These are phyloP conservation scores for Arachis monticola DNA, from an alignment of 331 rosid species.

Conservation along the genomic window DNA sequence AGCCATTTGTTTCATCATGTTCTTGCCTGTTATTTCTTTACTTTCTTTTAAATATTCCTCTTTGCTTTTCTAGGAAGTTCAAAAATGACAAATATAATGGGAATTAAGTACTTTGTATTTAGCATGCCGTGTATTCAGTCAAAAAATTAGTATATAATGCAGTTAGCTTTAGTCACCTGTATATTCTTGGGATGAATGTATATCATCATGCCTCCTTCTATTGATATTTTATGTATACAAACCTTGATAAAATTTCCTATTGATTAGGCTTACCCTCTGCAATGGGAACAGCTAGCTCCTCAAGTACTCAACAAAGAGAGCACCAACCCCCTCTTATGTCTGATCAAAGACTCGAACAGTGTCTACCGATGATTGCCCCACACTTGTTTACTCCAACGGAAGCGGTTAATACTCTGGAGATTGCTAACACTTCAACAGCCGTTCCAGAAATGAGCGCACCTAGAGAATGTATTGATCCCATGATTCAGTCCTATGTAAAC, in stretches of 20 bases:
- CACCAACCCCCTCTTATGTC: constrained; percentile 15
- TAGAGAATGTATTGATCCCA: neutral
- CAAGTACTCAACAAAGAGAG: constrained; percentile 1
- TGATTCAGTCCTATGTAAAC: neutral
- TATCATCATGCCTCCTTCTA: neutral
- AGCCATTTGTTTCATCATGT: neutral
- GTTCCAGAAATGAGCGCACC: too few species aligned
- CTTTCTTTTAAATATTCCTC: neutral
- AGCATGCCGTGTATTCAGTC: too few species aligned
- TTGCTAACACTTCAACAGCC: constrained; percentile 4
- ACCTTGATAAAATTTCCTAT: neutral
- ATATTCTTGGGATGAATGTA: neutral
- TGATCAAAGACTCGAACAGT: constrained; percentile 26
- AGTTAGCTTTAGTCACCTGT: neutral
- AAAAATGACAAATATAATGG: too few species aligned
- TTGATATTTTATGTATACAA: constrained; percentile 1
- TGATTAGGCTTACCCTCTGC: constrained; percentile 12
- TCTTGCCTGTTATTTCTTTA: neutral
- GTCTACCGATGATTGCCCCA: neutral
- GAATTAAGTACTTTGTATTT: too few species aligned
- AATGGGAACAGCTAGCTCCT: constrained; percentile 13
- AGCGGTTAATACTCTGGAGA: neutral
- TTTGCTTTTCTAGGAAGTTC: neutral
- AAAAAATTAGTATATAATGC: neutral
- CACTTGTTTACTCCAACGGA: neutral